Evolutionary conservation across 768 basidiomycete genomes (phyloP), one percentile per base, ranked within the genome.

Genomic region (Tremella fuciformis): DNA sequence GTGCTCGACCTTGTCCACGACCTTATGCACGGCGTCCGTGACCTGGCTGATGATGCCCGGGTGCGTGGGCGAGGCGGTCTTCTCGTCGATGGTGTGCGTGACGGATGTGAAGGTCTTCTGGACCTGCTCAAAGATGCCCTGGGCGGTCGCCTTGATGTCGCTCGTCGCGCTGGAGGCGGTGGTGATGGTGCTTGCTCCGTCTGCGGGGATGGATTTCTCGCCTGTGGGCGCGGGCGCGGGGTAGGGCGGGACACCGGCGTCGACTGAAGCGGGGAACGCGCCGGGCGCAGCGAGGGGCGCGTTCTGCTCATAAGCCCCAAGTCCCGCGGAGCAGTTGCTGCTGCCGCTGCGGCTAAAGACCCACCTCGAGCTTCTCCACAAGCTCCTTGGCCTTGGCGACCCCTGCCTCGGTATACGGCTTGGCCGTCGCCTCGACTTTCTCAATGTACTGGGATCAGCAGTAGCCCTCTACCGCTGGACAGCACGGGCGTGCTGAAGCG

Each of bases 41-140:
- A 68, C 60, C 61, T 74, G 72, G 50, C 66, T 74, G 29, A 71
- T 62, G 52, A 73, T 49, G 40, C 74, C 74, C 13, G 74, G 72
- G 57, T 76, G 70, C 11, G 62, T 60, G 50, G 63, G 56, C 6
- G 70, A 62, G n/a, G 69, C 63, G 21, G 74, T 76, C 59, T 65
- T 68, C 50, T 71, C 64, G 50, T 76, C 72, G 53, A 75, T 73
- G n/a, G 66, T 66, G 57, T 62, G 47, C 2, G 70, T 71, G 53
- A 75, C 18, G n/a, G 26, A 18, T 11, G 26, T 52, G 51, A 52
- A 52, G 26, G 51, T 34, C 11, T 19, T 34, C 51, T 52, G 16
- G 13, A 72, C 69, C 53, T 65, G 64, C n/a, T 41, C 66, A 19
- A 73, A 66, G 37, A 69, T 34, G 18, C 57, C 59, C 22, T 34